Evolutionary conservation across 257 asterid species (phyloP), one percentile per base, ranked within the genome.

Genomic region (Marsdenia floribunda): DNA sequence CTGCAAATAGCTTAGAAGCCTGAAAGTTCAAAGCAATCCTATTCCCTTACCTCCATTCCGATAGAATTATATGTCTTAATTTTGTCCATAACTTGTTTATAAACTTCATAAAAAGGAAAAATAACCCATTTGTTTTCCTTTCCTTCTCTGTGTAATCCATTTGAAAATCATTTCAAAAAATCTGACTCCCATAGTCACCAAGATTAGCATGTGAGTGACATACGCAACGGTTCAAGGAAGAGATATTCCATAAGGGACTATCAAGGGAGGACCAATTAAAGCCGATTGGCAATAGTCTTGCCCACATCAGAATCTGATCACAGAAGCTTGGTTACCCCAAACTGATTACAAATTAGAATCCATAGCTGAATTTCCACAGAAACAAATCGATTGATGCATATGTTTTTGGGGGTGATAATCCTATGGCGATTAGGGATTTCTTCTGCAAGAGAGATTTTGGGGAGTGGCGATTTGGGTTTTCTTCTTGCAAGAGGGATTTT

Each of bases 1-100:
- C 22, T 95, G 98, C 77, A 95, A 89, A 80, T 96, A 94, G 85
- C 92, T 95, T 66, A 82, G 90, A 76, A 89, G 72, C 87, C 77
- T 83, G 5, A 92, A 83, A 79, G 68, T 80, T 35, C 78, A 87
- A 1, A 82, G 79, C 67, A 54, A 87, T 76, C 89, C 86, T 58
- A 86, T 84, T 79, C 96, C 96, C 64, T 74, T 90, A n/a, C 88
- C 97, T 66, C 90, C 96, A 50, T 93, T 89, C 71, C 78, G 85
- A 55, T 89, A 88, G 87, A 70, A 24, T 9, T 79, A 73, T 46
- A 59, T 73, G 79, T 76, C n/a, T 78, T 59, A 74, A 72, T 61
- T 81, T 19, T 82, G 85, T 87, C 76, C 40, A 74, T 84, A 81
- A 55, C 47, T 81, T 74, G 52, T 58, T 81, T 72, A 53, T 35